phyloP scores from a whole-genome alignment of 2,329 filamentous ascomycete genomes.

The Alternaria sp. region DNA sequence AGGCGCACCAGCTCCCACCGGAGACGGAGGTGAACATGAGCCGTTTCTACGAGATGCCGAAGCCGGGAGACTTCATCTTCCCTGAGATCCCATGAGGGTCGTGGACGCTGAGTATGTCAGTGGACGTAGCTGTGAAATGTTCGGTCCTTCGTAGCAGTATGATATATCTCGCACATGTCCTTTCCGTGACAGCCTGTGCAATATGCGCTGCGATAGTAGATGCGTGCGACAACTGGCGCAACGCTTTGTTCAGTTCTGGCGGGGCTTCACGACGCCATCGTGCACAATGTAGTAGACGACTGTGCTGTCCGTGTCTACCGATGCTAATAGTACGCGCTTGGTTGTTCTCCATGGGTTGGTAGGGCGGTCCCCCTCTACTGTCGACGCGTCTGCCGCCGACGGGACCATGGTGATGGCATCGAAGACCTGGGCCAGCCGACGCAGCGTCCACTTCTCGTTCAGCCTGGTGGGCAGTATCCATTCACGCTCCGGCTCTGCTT shows the following conservation, averaged over 20 bases:
- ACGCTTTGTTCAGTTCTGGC: slow-evolving; percentile 68
- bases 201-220: not conserved
- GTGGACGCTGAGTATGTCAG: slow-evolving; percentile 17
- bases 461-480: slow-evolving; percentile 80
- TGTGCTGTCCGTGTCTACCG: slow-evolving; percentile 79
- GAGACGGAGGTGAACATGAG: slow-evolving; percentile 47
- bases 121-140: slow-evolving; percentile 2
- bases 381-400: slow-evolving; percentile 36
- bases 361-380: slow-evolving; percentile 13
- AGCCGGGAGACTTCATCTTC: slow-evolving; percentile 39
- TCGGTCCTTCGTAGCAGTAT: slow-evolving; percentile 1
- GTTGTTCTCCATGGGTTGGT: slow-evolving; percentile 53
- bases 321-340: slow-evolving; percentile 77
- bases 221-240: not conserved
- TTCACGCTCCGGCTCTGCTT: slow-evolving; percentile 60
- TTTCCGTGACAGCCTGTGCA: not conserved
- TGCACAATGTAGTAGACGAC: slow-evolving; percentile 86
- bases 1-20: slow-evolving; percentile 58
- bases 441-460: slow-evolving; percentile 74
- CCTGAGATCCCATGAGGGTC: slow-evolving; percentile 34
- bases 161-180: not conserved
- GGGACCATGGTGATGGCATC: slow-evolving; percentile 60
- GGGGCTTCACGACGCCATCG: slow-evolving; percentile 84
- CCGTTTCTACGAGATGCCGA: slow-evolving; percentile 54
- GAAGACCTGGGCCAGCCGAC: slow-evolving; percentile 71